Percentiles rank a stretch among this genome's conserved stretches.
Conservation (phyloP, 2,329 filamentous ascomycete genomes). For the Trichoderma lentiforme region DNA sequence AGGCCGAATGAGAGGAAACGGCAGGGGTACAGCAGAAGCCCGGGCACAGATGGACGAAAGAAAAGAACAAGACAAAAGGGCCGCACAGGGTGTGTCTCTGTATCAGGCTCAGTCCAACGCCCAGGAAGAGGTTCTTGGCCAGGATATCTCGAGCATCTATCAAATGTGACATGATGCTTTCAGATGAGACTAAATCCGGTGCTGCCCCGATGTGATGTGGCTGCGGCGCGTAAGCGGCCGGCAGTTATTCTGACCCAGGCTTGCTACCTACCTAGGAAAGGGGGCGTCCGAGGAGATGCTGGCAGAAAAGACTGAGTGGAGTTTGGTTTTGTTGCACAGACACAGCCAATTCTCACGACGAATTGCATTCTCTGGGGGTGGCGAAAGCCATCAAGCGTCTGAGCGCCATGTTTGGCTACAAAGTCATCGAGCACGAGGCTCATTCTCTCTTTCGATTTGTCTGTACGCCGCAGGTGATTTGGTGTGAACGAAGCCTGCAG, state of each 20-base stretch:
- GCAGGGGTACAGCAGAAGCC: neutral
- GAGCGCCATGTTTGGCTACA: neutral
- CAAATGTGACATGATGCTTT: constrained; percentile 16
- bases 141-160: constrained; percentile 15
- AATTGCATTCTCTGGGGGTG: neutral
- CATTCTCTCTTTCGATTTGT: neutral
- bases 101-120: constrained; percentile 10
- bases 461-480: neutral
- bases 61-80: neutral
- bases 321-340: neutral
- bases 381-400: neutral
- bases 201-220: constrained; percentile 18
- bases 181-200: constrained; percentile 17
- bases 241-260: constrained; percentile 9
- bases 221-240: constrained; percentile 17
- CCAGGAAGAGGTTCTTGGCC: neutral
- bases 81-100: neutral
- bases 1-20: neutral
- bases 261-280: neutral
- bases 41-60: neutral
- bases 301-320: constrained; percentile 1
- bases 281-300: constrained; percentile 5
- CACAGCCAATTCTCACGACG: neutral
- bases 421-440: neutral
- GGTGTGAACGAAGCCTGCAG: neutral